These are phyloP conservation scores for Chenopodium album DNA, from an alignment of 148 eudicot species.

Conservation along the genomic window DNA sequence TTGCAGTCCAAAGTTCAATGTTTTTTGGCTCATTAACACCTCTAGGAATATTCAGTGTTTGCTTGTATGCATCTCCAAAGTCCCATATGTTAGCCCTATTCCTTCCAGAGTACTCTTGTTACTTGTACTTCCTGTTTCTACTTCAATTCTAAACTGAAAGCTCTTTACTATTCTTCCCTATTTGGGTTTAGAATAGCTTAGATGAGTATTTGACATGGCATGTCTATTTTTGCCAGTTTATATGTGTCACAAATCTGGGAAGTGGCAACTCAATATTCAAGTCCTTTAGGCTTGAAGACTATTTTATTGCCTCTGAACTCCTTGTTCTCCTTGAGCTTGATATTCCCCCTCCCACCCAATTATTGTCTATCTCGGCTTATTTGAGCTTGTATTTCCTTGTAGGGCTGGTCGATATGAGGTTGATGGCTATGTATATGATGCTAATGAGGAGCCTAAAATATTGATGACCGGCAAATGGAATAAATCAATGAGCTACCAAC, in stretches of 20 bases:
- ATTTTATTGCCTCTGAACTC: background rate
- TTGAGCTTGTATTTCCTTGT: conserved; percentile 29
- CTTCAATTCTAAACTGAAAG: background rate
- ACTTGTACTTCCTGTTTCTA: background rate
- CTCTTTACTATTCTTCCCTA: background rate
- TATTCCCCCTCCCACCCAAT: too few relatives aligned
- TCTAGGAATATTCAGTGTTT: too few relatives aligned
- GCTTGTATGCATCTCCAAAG: background rate
- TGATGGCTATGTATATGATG: conserved; percentile 95
- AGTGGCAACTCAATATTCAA: background rate
- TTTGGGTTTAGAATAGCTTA: conserved; percentile 7
- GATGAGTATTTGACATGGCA: background rate
- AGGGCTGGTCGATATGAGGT: conserved; percentile 97
- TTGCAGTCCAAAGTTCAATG: background rate
- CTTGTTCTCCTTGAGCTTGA: background rate
- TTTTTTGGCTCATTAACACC: too few relatives aligned
- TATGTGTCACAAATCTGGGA: background rate
- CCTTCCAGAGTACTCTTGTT: background rate
- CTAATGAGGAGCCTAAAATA: conserved; percentile 88
- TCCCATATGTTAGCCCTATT: too few relatives aligned
- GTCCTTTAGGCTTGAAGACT: background rate
- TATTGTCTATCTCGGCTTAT: conserved; percentile 9
- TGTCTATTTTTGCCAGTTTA: background rate
- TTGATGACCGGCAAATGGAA: conserved; percentile 99
- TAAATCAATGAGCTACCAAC: conserved; percentile 88